Percentiles rank a stretch among this genome's conserved stretches.
phyloP scores from a whole-genome alignment of 257 asterid species.

The Nicotiana otophora region DNA sequence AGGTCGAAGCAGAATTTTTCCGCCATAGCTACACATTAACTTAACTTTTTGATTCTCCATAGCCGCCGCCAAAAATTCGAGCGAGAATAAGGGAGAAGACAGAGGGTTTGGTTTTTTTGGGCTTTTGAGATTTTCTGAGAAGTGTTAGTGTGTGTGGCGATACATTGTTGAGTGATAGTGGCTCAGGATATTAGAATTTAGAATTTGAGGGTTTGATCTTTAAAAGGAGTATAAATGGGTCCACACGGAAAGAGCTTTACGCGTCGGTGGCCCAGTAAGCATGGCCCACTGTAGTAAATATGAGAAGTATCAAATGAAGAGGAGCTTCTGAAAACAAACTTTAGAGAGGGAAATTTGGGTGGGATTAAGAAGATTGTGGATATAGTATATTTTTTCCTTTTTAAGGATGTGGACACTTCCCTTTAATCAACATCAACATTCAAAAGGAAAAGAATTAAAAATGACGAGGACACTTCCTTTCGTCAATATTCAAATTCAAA shows the following conservation, averaged over 20 bases:
- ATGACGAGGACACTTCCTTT: background rate
- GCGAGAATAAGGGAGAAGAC: background rate
- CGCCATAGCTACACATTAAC: conserved; percentile 74
- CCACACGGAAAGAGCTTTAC: conserved; percentile 12
- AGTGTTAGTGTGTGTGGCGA: background rate
- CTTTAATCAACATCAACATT: background rate
- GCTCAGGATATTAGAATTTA: background rate
- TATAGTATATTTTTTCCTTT: background rate
- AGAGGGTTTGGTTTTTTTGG: background rate
- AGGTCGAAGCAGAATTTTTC: conserved; percentile 54
- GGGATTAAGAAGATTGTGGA: background rate
- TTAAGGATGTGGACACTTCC: background rate
- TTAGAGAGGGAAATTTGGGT: background rate
- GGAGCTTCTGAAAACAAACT: background rate
- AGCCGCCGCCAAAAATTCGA: conserved; percentile 11
- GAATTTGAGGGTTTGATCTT: background rate
- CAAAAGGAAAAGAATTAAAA: background rate
- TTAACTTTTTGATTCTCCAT: conserved; percentile 37
- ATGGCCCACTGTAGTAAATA: background rate
- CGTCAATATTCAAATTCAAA: background rate
- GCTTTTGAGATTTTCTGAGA: background rate
- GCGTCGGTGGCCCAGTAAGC: background rate
- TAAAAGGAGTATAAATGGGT: background rate
- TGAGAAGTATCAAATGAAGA: background rate
- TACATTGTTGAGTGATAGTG: background rate